Conservation (phyloP, 192 early-diverging fungal species). For the Paraglomus occultum region DNA sequence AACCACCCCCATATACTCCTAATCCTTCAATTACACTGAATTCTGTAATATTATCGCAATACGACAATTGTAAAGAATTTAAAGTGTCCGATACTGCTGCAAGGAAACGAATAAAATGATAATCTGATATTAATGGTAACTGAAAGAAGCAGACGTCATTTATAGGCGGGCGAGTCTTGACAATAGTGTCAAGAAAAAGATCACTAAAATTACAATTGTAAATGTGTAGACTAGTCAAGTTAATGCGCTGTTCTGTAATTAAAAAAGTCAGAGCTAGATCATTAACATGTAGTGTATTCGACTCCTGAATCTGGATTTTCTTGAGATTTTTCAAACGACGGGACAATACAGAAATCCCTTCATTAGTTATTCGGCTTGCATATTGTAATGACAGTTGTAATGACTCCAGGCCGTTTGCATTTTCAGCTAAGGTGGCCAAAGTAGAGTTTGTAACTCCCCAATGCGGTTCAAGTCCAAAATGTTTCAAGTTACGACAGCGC, state of each 20-base stretch:
- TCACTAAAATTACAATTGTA: slow-evolving; percentile 27
- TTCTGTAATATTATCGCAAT: slow-evolving; percentile 25
- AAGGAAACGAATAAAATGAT: slow-evolving; percentile 4
- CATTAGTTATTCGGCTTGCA: slow-evolving; percentile 13
- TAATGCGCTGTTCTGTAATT: background rate
- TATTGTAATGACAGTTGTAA: slow-evolving; percentile 9
- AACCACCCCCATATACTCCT: background rate
- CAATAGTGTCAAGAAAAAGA: background rate
- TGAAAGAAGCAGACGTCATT: slow-evolving; percentile 25
- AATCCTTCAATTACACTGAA: background rate
- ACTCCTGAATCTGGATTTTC: slow-evolving; percentile 17
- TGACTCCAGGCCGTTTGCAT: slow-evolving; percentile 17
- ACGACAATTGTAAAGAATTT: slow-evolving; percentile 21
- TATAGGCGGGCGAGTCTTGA: slow-evolving; percentile 8
- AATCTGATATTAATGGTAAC: slow-evolving; percentile 11
- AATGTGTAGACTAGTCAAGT: slow-evolving; percentile 19
- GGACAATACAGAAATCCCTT: slow-evolving; percentile 9
- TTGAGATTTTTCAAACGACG: slow-evolving; percentile 5
- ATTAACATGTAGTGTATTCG: slow-evolving; percentile 1
- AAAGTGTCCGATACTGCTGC: slow-evolving; percentile 1
- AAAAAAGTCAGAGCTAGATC: slow-evolving; percentile 20
- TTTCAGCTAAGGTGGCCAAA: slow-evolving; percentile 11
- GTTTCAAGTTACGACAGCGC: slow-evolving; percentile 12
- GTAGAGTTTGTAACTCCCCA: slow-evolving; percentile 12
- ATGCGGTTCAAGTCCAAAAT: slow-evolving; percentile 26